Conservation (phyloP, 257 asterid species). For the Cruciata laevipes region DNA sequence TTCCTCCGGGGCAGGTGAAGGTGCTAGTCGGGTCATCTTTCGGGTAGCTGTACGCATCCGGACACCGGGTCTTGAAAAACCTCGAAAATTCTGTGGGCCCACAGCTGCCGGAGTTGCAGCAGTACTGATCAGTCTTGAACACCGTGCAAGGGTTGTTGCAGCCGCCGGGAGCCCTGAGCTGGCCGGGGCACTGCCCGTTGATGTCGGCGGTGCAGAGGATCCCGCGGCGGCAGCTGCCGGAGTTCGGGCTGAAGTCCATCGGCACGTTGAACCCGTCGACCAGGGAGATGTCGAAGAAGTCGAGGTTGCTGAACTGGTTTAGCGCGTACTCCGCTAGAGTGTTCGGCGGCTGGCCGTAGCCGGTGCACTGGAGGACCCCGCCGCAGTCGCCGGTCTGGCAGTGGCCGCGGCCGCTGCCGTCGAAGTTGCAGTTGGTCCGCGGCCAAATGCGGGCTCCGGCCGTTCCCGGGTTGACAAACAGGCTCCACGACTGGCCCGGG, state of each 20-base stretch:
- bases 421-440: neutral
- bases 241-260: neutral
- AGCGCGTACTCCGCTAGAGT: neutral
- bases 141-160: slow-evolving; percentile 81
- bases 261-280: slow-evolving; percentile 4
- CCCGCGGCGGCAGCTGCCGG: neutral
- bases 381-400: neutral
- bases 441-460: neutral
- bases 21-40: slow-evolving; percentile 1
- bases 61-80: neutral
- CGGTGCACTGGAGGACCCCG: neutral
- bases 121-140: slow-evolving; percentile 13
- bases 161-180: slow-evolving; percentile 52
- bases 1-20: slow-evolving; percentile 4
- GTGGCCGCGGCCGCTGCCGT: neutral
- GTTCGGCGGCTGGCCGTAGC: neutral
- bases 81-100: neutral
- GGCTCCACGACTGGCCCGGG: slow-evolving; percentile 14
- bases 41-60: neutral
- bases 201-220: slow-evolving; percentile 49
- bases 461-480: slow-evolving; percentile 7
- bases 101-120: slow-evolving; percentile 1
- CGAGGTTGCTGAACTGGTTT: slow-evolving; percentile 2
- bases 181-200: slow-evolving; percentile 46
- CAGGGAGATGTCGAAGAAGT: slow-evolving; percentile 42